A percentile compares a stretch with the other conserved stretches of the same genome.
Evolutionary conservation across 495 filamentous ascomycete species (phyloP).

Genomic region (Rusavskia elegans): DNA sequence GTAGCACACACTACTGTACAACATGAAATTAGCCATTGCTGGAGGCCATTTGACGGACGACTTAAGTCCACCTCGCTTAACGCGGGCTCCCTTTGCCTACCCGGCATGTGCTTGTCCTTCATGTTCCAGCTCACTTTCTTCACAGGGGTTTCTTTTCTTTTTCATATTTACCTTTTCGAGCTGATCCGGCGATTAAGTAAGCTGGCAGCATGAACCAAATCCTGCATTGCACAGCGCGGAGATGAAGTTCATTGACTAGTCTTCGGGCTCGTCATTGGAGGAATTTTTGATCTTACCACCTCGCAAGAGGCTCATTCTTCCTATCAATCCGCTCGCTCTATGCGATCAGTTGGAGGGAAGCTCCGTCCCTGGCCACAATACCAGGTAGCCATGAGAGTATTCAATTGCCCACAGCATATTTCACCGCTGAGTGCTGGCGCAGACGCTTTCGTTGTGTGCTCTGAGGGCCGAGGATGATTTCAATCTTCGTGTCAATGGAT

Average conservation of each 20-base stretch:
- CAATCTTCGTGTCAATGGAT: too few species aligned
- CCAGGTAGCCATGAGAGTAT: too few species aligned
- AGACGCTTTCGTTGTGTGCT: too few species aligned
- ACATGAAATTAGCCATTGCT: too few species aligned
- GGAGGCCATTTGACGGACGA: too few species aligned
- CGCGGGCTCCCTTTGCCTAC: not conserved
- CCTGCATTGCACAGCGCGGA: constrained; percentile 1
- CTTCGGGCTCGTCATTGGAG: not conserved
- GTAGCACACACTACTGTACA: too few species aligned
- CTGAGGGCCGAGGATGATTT: too few species aligned
- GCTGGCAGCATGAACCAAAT: constrained; percentile 32
- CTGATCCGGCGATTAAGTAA: constrained; percentile 16
- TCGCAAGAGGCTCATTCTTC: too few species aligned
- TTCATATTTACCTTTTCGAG: constrained; percentile 2
- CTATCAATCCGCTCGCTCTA: too few species aligned
- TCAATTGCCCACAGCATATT: not conserved
- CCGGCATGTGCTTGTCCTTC: not conserved
- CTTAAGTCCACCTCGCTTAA: not conserved
- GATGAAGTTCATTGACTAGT: not conserved
- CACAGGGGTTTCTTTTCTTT: not conserved
- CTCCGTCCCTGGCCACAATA: too few species aligned
- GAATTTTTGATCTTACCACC: constrained; percentile 10
- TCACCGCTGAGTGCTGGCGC: not conserved
- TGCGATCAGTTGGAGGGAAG: too few species aligned
- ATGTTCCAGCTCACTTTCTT: too few species aligned